Base-by-base conservation (phyloP, 148 eudicot genomes). In the Cornus suecica region DNA sequence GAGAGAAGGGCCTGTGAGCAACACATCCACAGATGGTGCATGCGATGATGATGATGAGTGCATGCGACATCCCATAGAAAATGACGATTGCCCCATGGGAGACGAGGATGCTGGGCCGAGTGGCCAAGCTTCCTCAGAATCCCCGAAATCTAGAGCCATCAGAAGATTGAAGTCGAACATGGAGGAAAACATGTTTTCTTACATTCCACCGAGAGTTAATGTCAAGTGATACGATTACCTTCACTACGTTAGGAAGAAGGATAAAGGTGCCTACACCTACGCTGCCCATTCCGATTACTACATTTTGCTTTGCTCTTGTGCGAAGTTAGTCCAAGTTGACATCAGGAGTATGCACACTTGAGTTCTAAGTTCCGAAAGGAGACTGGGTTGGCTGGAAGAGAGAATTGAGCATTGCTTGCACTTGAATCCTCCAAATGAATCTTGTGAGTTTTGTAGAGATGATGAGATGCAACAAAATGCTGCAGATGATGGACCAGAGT, bases 241-340 rank as follows among this genome's bases (percentile, higher is more conserved):
- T 65, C 86, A 83, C 52, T 91, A 92, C 63, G 74, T 52, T 26
- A 79, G 97, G 74, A 93, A 86, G 82, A 88, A 67, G 77, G 89
- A 80, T 37, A 86, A 80, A 11, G 90, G 92, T 68, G 86, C 84
- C 3, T 85, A 81, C 42, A 69, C 82, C 0, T 90, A 88, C 67
- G 90, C 84, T 18, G 93, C 89, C 16, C 97, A 91, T 82, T 92
- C 91, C 6, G 97, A 95, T 83, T 93, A 93, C 69, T 95, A 93
- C 78, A 82, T 93, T 65, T 74, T 95, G 76, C 92, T 95, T 75
- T 83, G 94, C 28, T 85, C 89, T 68, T 95, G 94, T 82, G 93
- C 98, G 0, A 84, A 82, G 78, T 90, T 84, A 34, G 97, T 86
- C 0, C 81, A 81, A 74, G 89, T 95, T 30, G 97, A 93, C 80